Evolutionary conservation across 257 asterid genomes (phyloP).

Genomic region (Plantago ovata): DNA sequence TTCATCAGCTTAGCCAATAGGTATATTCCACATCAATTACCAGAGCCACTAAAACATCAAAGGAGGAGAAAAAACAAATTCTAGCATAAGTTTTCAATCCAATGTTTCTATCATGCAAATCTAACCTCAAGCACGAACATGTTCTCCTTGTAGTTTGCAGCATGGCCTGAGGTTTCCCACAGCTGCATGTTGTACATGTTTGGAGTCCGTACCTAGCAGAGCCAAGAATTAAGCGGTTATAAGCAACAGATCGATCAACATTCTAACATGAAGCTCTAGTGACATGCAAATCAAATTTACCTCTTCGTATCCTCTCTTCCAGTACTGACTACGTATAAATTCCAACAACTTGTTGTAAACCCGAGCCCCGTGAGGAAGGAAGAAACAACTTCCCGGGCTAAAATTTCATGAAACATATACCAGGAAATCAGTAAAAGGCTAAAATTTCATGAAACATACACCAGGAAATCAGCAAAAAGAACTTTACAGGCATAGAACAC

Average conservation of each 20-base stretch:
- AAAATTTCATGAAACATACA: conserved; percentile 23
- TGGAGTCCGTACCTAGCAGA: conserved; percentile 77
- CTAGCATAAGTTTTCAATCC: neutral
- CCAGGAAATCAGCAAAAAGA: conserved; percentile 18
- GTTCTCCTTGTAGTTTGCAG: conserved; percentile 97
- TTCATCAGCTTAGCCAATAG: conserved; percentile 18
- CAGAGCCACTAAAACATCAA: neutral
- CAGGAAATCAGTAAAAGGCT: conserved; percentile 43
- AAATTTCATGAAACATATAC: conserved; percentile 24
- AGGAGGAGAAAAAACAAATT: neutral
- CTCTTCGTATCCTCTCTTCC: conserved; percentile 98
- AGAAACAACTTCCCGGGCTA: conserved; percentile 99
- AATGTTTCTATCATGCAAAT: conserved; percentile 16
- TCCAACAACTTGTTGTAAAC: conserved; percentile 86
- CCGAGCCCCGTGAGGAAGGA: conserved; percentile 92
- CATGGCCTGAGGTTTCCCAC: conserved; percentile 99
- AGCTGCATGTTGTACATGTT: conserved; percentile 96
- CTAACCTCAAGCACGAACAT: conserved; percentile 93
- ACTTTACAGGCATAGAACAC: neutral
- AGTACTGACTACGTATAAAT: conserved; percentile 69
- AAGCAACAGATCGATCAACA: conserved; percentile 10
- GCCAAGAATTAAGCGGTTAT: conserved; percentile 20
- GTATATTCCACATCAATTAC: conserved; percentile 9
- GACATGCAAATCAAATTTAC: conserved; percentile 33
- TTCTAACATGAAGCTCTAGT: conserved; percentile 2